Evolutionary conservation across 163 green algal species (phyloP), one percentile per base, ranked within the genome.

Genomic region (Scenedesmus sp.): DNA sequence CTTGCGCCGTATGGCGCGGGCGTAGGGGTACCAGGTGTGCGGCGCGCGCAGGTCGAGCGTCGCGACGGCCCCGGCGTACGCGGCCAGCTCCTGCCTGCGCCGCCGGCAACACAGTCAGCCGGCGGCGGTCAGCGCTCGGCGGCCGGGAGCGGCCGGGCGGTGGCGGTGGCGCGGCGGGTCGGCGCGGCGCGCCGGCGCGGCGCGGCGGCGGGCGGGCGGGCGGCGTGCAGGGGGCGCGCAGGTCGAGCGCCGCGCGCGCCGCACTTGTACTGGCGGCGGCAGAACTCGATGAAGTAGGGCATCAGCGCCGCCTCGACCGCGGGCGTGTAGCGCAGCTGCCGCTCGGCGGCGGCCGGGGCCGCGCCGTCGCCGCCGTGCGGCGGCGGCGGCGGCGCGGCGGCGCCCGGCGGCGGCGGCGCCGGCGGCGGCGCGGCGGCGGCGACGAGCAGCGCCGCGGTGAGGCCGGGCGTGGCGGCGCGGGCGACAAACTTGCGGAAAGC

Each of bases 21-120:
- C 94, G 18, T 93, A 72, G 0, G 91, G 91, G 83, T 95, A 97
- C 94, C 94, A 96, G 28, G 80, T 83, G 84, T 94, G 88, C 1
- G 92, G 89, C 54, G 83, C 53, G 5, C 78, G 54, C 67, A 93
- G 69, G 76, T 93, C 87, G 42, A 87, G 13, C 24, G 76, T 67
- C 13, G 66, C 34, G 5, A 66, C 57, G 0, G 36, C 33, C 24
- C 26, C 45, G 22, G 28, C 36, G 36, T 78, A 74, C 9, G 60
- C 18, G 17, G 56, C 29, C 14, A 78, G 58, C 56, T 83, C 44
- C 47, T 65, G 33, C 47, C 47, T 50, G 56, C 36, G 71, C 14
- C 29, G 17, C 20, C 34, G 42, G 24, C 18, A 60, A 56, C 33
- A 39, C 42, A 28, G 14, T 34, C 31, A 45, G 24, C 36, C 20